Evolutionary conservation across 345 rosid genomes (phyloP).

Genomic region (Salix exigua): DNA sequence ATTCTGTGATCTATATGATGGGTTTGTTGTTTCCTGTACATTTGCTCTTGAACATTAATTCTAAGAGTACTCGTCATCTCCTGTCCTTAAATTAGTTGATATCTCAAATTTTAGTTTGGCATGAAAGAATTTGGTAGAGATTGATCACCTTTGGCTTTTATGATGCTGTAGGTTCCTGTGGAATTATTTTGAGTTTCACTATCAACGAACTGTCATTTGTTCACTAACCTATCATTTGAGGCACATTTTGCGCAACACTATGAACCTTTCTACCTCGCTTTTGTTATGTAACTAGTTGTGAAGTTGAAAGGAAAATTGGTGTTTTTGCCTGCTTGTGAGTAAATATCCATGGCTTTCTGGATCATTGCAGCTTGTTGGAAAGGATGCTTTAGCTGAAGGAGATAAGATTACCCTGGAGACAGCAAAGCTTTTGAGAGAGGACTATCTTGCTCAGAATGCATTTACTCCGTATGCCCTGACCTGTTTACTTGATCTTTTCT

Average conservation of each 20-base stretch:
- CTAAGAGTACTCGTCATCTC: neutral
- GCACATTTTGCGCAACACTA: neutral
- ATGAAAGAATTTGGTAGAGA: neutral
- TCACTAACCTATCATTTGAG: neutral
- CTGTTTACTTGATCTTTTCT: neutral
- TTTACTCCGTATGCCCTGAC: slow-evolving; percentile 77
- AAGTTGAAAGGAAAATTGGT: neutral
- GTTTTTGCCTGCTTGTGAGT: slow-evolving; percentile 8
- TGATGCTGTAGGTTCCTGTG: neutral
- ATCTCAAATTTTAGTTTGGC: neutral
- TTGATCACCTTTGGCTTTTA: neutral
- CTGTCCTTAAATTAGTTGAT: neutral
- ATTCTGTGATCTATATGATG: slow-evolving; percentile 2
- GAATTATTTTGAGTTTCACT: neutral
- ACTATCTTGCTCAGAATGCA: slow-evolving; percentile 98
- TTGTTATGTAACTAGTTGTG: neutral
- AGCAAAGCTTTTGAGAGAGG: slow-evolving; percentile 98
- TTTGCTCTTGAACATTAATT: neutral
- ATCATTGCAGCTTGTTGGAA: slow-evolving; percentile 85
- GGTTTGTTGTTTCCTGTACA: neutral
- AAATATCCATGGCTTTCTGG: slow-evolving; percentile 7
- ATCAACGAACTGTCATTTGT: neutral
- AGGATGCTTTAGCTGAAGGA: slow-evolving; percentile 95
- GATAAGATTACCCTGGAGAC: slow-evolving; percentile 97
- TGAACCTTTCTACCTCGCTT: neutral